A percentile compares a stretch with the other conserved stretches of the same genome.
These are phyloP conservation scores for Phyllostachys edulis DNA, from an alignment of 176 grass and related monocot genomes.

Conservation along the genomic window DNA sequence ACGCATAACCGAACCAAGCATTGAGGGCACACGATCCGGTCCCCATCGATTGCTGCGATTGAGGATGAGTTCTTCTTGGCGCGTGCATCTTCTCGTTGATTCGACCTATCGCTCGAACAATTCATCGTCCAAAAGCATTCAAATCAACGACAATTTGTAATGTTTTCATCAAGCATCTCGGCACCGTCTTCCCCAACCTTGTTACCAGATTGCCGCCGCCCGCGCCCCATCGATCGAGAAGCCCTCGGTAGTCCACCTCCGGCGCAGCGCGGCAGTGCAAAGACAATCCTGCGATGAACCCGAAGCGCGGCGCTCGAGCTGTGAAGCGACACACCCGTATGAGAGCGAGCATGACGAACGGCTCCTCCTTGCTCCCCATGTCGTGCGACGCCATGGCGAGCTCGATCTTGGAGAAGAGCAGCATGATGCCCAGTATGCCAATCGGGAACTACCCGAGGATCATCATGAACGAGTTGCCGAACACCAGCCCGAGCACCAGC, in stretches of 20 bases:
- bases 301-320: conserved; percentile 74
- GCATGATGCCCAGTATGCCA: conserved; percentile 74
- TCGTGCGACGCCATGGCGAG: conserved; percentile 91
- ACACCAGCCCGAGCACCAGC: conserved; percentile 59
- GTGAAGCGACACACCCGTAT: conserved; percentile 70
- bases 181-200: neutral
- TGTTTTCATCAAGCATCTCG: conserved; percentile 5
- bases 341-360: conserved; percentile 85
- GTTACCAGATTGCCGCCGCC: neutral
- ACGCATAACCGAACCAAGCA: too few relatives aligned
- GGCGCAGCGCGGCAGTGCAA: conserved; percentile 46
- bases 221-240: conserved; percentile 18
- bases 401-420: conserved; percentile 88
- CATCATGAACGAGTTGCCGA: conserved; percentile 73
- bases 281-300: conserved; percentile 65
- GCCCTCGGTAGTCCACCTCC: conserved; percentile 45
- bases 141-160: neutral
- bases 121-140: neutral
- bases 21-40: too few relatives aligned
- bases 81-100: too few relatives aligned
- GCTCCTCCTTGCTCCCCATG: conserved; percentile 76
- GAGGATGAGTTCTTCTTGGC: too few relatives aligned
- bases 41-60: too few relatives aligned
- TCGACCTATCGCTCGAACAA: neutral
- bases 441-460: conserved; percentile 68